Percentiles rank a stretch among this genome's conserved stretches.
Conservation (phyloP, 352 stramenopile species). For the Pythium dissotocum region DNA sequence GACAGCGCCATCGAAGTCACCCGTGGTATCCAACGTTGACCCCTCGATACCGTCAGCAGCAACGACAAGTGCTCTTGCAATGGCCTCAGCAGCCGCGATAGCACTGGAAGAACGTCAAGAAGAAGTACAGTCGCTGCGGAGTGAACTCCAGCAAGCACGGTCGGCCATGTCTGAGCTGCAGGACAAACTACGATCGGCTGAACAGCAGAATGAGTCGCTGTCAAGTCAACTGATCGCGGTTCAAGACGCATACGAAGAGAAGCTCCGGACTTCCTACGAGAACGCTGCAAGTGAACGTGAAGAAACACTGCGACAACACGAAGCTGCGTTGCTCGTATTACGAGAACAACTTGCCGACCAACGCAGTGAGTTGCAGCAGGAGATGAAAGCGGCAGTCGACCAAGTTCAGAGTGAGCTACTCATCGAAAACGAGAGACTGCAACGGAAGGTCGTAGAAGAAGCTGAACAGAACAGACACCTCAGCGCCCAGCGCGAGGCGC, state of each 20-base stretch:
- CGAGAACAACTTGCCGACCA: slow-evolving; percentile 39
- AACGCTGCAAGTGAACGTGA: slow-evolving; percentile 34
- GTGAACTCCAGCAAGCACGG: slow-evolving; percentile 19
- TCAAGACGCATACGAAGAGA: slow-evolving; percentile 49
- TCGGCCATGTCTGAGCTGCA: slow-evolving; percentile 35
- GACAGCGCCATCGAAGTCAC: background rate
- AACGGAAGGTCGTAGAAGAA: slow-evolving; percentile 20
- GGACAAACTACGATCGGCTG: slow-evolving; percentile 35
- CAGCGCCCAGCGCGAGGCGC: slow-evolving; percentile 1
- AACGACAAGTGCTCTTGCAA: background rate
- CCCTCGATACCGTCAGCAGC: background rate
- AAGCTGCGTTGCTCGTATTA: slow-evolving; percentile 36
- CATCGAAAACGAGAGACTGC: slow-evolving; percentile 30
- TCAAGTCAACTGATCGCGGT: slow-evolving; percentile 41
- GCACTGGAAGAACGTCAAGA: slow-evolving; percentile 13
- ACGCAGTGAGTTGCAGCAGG: slow-evolving; percentile 40
- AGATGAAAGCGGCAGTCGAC: slow-evolving; percentile 40
- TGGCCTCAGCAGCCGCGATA: background rate
- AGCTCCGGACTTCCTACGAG: slow-evolving; percentile 41
- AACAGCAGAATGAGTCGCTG: slow-evolving; percentile 45
- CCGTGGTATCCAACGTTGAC: background rate
- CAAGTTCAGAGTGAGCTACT: slow-evolving; percentile 47
- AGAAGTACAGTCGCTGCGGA: slow-evolving; percentile 31
- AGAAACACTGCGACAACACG: slow-evolving; percentile 33
- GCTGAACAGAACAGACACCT: slow-evolving; percentile 14